Evolutionary conservation across 495 filamentous ascomycete species (phyloP), one percentile per base, ranked within the genome.

Genomic region (Xylaria telfairii): DNA sequence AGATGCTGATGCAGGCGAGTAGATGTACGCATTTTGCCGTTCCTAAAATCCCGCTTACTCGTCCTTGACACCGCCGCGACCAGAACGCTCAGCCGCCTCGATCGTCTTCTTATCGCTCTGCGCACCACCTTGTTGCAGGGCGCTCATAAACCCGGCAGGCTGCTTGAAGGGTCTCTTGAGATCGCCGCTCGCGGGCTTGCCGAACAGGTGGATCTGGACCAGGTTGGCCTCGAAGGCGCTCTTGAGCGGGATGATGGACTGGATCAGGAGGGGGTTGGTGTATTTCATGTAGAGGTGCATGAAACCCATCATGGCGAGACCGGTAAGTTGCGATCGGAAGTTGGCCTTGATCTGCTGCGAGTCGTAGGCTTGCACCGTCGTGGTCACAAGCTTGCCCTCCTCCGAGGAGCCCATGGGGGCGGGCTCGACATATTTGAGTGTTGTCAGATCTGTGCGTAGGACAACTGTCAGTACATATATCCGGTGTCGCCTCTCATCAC

Each of bases 251-350:
- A 99, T 95, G 87, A 99, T 97, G 78, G 91, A 94, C 89, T 99
- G 96, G 87, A 99, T 96, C 78, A 98, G 84, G 46, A 99, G 92
- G 42, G 96, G 96, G 90, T 98, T 99, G 84, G 95, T 97, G 91
- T 97, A 98, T 83, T 97, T 93, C 86, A 99, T 90, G 90, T 98
- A 98, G 74, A 98, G 71, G 85, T 98, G 96, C 96, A 99, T 98
- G 78, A 97, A 90, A 71, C 82, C 89, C 96, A 98, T 98, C 96
- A 99, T 98, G 76, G 88, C 93, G 61, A 99, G 86, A 62, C 96
- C 96, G 92, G 97, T 97, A 72, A 97, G 83, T 81, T 97, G 94
- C 73, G 90, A 87, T 85, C 94, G 94, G 83, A 92, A 91, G 74
- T 93, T 85, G 73, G 87, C 86, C 83, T 91, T 91, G 77, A 98